A percentile compares a stretch with the other conserved stretches of the same genome.
Evolutionary conservation across 179 eudicot genomes (phyloP).

Genomic region (Beta macrorhiza): DNA sequence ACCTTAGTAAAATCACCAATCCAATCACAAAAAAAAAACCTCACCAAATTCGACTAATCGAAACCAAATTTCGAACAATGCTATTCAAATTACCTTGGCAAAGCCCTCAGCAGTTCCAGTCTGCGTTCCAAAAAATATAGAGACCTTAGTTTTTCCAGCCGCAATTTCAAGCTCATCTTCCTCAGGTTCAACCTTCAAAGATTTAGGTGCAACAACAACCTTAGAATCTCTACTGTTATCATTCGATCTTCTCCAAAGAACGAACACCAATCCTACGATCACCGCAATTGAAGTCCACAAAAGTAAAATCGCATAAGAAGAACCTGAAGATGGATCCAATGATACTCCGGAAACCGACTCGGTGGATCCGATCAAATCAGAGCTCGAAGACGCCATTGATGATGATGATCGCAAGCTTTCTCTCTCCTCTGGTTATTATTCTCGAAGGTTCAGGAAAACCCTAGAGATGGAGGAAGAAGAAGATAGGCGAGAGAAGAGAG

Average conservation of each 20-base stretch:
- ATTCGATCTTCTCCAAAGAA: constrained; percentile 43
- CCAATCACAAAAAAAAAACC: not conserved
- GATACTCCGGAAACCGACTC: constrained; percentile 48
- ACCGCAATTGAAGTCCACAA: constrained; percentile 45
- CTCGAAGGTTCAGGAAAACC: constrained; percentile 4
- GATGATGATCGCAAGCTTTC: not conserved
- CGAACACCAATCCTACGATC: constrained; percentile 37
- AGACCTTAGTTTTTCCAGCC: constrained; percentile 59
- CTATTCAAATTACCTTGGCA: constrained; percentile 57
- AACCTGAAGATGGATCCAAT: constrained; percentile 27
- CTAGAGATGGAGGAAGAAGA: constrained; percentile 2
- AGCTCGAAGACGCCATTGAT: constrained; percentile 36
- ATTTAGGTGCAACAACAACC: constrained; percentile 38
- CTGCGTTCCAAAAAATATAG: constrained; percentile 75
- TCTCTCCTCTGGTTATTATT: constrained; percentile 20
- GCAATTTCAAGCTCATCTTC: constrained; percentile 48
- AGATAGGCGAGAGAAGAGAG: too few species aligned
- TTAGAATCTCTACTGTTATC: constrained; percentile 36
- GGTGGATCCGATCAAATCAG: constrained; percentile 41
- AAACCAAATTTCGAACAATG: not conserved
- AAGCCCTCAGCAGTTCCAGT: constrained; percentile 97
- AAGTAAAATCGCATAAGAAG: constrained; percentile 21
- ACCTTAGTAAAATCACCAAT: too few species aligned
- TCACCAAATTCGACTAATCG: not conserved
- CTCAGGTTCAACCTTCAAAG: constrained; percentile 33